Percentiles rank a stretch among this genome's conserved stretches.
Evolutionary conservation across 148 eudicot species (phyloP).

Genomic region (Chenopodium album): DNA sequence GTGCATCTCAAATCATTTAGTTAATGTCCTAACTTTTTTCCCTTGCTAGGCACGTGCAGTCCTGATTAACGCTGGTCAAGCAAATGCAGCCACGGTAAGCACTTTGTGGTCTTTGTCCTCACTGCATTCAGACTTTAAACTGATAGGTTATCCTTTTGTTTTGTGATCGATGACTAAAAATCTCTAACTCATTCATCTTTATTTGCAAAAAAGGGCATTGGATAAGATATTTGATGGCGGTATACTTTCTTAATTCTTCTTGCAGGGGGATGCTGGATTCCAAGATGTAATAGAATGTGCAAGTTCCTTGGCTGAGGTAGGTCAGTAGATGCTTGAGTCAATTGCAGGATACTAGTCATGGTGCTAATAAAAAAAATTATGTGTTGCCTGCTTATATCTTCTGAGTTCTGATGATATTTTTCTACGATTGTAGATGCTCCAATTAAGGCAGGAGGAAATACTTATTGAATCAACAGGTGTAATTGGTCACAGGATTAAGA

Average conservation of each 20-base stretch:
- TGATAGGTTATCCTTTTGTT: background rate
- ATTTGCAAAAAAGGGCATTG: background rate
- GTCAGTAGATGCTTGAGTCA: conserved; percentile 8
- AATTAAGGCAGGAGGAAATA: conserved; percentile 60
- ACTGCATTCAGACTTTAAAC: background rate
- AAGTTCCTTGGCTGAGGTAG: conserved; percentile 70
- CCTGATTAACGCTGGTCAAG: conserved; percentile 99
- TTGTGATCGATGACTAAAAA: background rate
- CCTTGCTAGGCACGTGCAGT: conserved; percentile 84
- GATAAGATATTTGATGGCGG: background rate
- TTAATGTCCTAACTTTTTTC: background rate
- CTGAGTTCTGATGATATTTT: background rate
- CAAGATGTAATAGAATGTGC: conserved; percentile 88
- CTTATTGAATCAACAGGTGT: conserved; percentile 98
- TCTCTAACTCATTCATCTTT: background rate
- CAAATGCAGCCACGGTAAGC: conserved; percentile 96
- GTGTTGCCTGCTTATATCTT: background rate
- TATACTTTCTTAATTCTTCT: conserved; percentile 20
- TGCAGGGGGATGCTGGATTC: conserved; percentile 93
- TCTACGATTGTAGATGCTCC: conserved; percentile 51
- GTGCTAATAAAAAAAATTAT: background rate
- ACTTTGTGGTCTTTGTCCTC: background rate
- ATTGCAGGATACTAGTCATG: conserved; percentile 6
- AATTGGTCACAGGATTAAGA: conserved; percentile 93
- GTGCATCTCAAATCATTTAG: background rate